Base-by-base conservation (phyloP, 2,329 filamentous ascomycete species). In the Fusarium dimerum region DNA sequence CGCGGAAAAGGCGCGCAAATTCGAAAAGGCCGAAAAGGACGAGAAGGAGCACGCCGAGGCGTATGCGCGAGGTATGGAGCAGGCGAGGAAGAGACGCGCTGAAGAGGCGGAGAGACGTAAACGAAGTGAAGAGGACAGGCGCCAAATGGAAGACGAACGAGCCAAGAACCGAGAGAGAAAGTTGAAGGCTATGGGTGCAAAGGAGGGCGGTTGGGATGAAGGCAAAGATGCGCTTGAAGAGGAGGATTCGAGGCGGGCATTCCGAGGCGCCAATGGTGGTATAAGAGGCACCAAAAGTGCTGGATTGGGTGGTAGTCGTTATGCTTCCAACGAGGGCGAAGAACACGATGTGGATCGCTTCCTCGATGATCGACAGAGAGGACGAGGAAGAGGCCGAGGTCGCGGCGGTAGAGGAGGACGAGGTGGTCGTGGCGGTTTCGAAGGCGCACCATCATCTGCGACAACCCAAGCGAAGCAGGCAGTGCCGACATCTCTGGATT, bases 111-210 rank as follows among this genome's bases (percentile, higher is more conserved):
- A 82, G 64, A 73, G 75, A 48, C 73, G 80, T 17, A 72, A 73
- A 49, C 72, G 74, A n/a, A 76, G 75, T 43, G 82, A 84, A 13
- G 80, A 80, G 56, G 78, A 82, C 47, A 69, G 76, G 18, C 72
- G 73, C 30, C 75, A 74, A 56, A 73, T 83, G 56, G 81, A 85
- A 26, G 81, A 84, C 38, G 84, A 86, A 71, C 76, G 84, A 12
- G 81, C 78, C 20, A 78, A 77, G 59, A 86, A 86, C 62, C 69
- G 83, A 9, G 81, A 84, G 68, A 71, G 83, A 46, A 86, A 86
- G 66, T 73, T 86, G 17, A 80, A 80, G 59, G 83, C 83, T 1
- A 78, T 85, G 71, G 76, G 76, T 30, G 72, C 70, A 43, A 80
- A 78, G 66, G 77, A 81, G 39, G 76, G 75, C 30, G 77, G 74